Evolutionary conservation across 2,329 filamentous ascomycete genomes (phyloP).

Genomic region (Penicillium sp.): DNA sequence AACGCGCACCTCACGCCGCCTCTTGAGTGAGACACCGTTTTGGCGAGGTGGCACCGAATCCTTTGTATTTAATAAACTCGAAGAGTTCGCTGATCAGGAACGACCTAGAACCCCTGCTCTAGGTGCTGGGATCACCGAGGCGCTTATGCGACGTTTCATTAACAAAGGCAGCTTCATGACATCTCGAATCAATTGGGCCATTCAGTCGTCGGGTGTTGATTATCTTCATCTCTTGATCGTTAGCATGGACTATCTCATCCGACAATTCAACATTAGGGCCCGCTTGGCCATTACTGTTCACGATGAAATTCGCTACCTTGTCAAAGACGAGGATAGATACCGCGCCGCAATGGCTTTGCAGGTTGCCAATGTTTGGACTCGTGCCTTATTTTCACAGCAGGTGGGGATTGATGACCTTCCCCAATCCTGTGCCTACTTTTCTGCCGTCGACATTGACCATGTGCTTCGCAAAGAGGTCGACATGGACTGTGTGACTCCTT

Average conservation of each 20-base stretch:
- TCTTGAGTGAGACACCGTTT: slow-evolving; percentile 71
- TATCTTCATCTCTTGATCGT: slow-evolving; percentile 93
- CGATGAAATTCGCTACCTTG: slow-evolving; percentile 94
- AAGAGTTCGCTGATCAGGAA: slow-evolving; percentile 96
- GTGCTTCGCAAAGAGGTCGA: slow-evolving; percentile 97
- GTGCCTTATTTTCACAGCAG: slow-evolving; percentile 96
- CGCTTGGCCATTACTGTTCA: slow-evolving; percentile 92
- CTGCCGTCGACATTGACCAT: slow-evolving; percentile 89
- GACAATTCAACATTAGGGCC: slow-evolving; percentile 79
- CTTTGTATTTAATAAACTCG: slow-evolving; percentile 96
- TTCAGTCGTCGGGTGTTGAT: slow-evolving; percentile 94
- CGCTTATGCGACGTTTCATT: slow-evolving; percentile 82
- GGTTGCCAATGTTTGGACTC: slow-evolving; percentile 91
- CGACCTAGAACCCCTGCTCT: slow-evolving; percentile 85
- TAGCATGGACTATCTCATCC: slow-evolving; percentile 87
- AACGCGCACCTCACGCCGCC: slow-evolving; percentile 72
- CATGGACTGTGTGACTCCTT: slow-evolving; percentile 94
- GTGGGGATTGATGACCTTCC: slow-evolving; percentile 94
- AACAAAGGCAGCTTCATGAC: slow-evolving; percentile 91
- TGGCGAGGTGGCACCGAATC: slow-evolving; percentile 97
- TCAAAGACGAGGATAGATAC: slow-evolving; percentile 81
- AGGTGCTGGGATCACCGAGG: slow-evolving; percentile 93
- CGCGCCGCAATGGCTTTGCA: slow-evolving; percentile 88
- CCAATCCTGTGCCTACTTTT: slow-evolving; percentile 92
- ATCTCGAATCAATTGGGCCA: slow-evolving; percentile 97